These are phyloP conservation scores for Leishmania aethiopica DNA, from an alignment of 208 protist genomes.

Conservation along the genomic window DNA sequence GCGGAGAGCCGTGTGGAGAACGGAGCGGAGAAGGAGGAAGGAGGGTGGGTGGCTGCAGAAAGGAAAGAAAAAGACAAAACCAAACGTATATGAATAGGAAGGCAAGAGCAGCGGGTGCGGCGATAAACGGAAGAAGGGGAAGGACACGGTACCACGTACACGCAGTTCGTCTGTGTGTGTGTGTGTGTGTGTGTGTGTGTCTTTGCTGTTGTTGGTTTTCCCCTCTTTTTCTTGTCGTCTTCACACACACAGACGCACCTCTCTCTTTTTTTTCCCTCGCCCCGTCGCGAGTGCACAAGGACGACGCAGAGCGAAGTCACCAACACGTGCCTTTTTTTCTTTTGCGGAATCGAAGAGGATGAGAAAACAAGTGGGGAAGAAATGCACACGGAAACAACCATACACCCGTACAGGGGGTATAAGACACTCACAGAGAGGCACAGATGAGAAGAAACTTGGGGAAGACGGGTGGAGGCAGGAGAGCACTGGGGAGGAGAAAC, in stretches of 20 bases:
- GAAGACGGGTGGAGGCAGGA: background rate
- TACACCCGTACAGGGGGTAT: background rate
- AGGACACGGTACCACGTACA: background rate
- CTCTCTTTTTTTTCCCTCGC: no score
- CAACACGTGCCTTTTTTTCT: no score
- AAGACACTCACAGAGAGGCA: background rate
- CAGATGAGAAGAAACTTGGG: background rate
- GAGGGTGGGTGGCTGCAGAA: background rate
- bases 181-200: no score
- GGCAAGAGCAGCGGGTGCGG: background rate
- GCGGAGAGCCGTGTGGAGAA: background rate
- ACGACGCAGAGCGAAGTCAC: no score
- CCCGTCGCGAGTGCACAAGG: no score
- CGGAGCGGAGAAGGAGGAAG: background rate
- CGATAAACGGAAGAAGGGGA: background rate
- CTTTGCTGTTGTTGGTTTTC: background rate
- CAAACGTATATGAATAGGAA: background rate
- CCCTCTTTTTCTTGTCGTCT: background rate
- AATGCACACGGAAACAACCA: background rate
- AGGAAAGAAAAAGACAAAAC: constrained; percentile 4
- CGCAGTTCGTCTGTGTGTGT: background rate
- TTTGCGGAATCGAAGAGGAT: background rate
- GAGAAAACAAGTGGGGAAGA: background rate
- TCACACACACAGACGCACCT: background rate
- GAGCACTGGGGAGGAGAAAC: background rate